phyloP scores from a whole-genome alignment of 805 yeast species.

The Teunomyces funiuensis region DNA sequence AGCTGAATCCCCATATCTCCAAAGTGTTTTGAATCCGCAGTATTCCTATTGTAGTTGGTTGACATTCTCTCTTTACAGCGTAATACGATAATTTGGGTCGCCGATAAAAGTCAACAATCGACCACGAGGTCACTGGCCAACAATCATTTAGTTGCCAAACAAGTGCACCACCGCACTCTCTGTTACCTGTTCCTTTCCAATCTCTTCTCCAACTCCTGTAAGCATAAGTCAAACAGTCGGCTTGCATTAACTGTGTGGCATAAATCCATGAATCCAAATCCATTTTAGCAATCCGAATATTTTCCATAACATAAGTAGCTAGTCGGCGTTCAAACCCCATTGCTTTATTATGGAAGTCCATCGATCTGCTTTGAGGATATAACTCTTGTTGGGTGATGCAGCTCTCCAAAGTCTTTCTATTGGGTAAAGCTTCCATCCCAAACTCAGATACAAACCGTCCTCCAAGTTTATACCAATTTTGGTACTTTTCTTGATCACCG shows the following conservation, averaged over 20 bases:
- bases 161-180: slow-evolving; percentile 45
- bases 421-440: slow-evolving; percentile 53
- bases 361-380: slow-evolving; percentile 43
- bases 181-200: slow-evolving; percentile 39
- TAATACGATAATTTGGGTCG: slow-evolving; percentile 49
- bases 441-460: slow-evolving; percentile 55
- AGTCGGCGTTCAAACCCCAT: slow-evolving; percentile 47
- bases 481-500: slow-evolving; percentile 49
- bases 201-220: slow-evolving; percentile 47
- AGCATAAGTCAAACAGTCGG: slow-evolving; percentile 50
- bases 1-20: slow-evolving; percentile 6
- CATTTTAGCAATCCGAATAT: slow-evolving; percentile 35
- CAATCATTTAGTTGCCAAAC: slow-evolving; percentile 59
- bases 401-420: slow-evolving; percentile 31
- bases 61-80: slow-evolving; percentile 45
- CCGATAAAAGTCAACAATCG: slow-evolving; percentile 42
- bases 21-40: slow-evolving; percentile 24
- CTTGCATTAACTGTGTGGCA: slow-evolving; percentile 53
- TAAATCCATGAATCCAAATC: slow-evolving; percentile 46
- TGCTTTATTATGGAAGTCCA: slow-evolving; percentile 52
- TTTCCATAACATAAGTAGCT: slow-evolving; percentile 47
- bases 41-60: slow-evolving; percentile 34
- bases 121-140: slow-evolving; percentile 56
- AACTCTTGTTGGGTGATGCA: slow-evolving; percentile 36
- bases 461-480: slow-evolving; percentile 45